Evolutionary conservation across 306 rosid species (phyloP).

Genomic region (Corylus avellana): DNA sequence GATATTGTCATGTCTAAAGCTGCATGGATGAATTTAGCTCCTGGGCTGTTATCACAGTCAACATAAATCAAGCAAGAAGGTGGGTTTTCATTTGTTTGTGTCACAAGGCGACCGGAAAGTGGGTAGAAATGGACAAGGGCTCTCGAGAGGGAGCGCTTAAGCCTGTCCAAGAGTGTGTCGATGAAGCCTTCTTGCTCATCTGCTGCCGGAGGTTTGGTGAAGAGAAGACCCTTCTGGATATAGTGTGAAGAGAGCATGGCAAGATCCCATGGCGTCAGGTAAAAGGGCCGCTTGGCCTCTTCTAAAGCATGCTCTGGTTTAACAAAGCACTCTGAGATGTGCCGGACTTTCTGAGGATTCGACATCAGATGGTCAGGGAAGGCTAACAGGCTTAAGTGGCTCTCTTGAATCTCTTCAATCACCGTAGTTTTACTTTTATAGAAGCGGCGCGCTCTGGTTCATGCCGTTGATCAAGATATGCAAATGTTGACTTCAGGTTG

Average conservation of each 20-base stretch:
- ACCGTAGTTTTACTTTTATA: no score
- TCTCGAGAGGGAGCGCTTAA: slow-evolving; percentile 53
- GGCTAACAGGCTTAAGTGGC: no score
- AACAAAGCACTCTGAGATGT: slow-evolving; percentile 38
- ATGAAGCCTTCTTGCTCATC: slow-evolving; percentile 20
- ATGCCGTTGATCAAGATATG: no score
- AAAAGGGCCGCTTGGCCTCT: slow-evolving; percentile 4
- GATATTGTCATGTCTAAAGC: slow-evolving; percentile 37
- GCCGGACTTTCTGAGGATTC: background rate
- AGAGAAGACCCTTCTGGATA: slow-evolving; percentile 72
- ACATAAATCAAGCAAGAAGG: slow-evolving; percentile 37
- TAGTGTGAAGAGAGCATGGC: slow-evolving; percentile 48
- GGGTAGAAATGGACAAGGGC: slow-evolving; percentile 67
- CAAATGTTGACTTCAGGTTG: no score
- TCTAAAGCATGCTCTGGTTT: slow-evolving; percentile 20
- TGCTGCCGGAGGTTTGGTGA: slow-evolving; percentile 41
- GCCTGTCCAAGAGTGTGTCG: slow-evolving; percentile 27
- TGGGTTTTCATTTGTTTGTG: slow-evolving; percentile 29
- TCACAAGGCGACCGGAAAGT: slow-evolving; percentile 51
- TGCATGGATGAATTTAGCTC: slow-evolving; percentile 58
- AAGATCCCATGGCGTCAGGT: slow-evolving; percentile 52
- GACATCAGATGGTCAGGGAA: background rate
- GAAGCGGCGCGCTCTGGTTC: no score
- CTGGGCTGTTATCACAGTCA: slow-evolving; percentile 40
- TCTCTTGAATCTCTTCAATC: no score